phyloP scores from a whole-genome alignment of 345 rosid species.

The Hypericum perforatum region DNA sequence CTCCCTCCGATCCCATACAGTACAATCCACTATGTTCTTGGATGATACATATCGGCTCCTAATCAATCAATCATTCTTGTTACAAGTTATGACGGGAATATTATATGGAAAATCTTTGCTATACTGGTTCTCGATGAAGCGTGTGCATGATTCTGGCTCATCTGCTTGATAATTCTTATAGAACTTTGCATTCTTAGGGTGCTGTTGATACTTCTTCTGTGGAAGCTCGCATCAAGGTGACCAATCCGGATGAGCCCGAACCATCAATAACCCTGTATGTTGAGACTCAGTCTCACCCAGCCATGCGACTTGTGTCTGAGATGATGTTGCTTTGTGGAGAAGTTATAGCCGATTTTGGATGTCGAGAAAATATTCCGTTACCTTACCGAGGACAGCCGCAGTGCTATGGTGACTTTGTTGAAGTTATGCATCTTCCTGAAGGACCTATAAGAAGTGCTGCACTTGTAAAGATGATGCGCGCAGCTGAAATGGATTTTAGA shows the following conservation, averaged over 20 bases:
- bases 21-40: too few relatives aligned
- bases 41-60: too few relatives aligned
- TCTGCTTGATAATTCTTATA: neutral
- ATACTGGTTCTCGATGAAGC: too few relatives aligned
- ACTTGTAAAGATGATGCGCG: slow-evolving; percentile 71
- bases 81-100: too few relatives aligned
- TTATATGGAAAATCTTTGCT: too few relatives aligned
- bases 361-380: slow-evolving; percentile 56
- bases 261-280: slow-evolving; percentile 68
- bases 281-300: slow-evolving; percentile 84
- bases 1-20: too few relatives aligned
- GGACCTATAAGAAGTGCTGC: slow-evolving; percentile 85
- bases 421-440: slow-evolving; percentile 84
- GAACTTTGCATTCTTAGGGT: slow-evolving; percentile 45
- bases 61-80: too few relatives aligned
- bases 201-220: slow-evolving; percentile 76
- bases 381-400: slow-evolving; percentile 99
- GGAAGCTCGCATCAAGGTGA: slow-evolving; percentile 81
- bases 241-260: slow-evolving; percentile 76
- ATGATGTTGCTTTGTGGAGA: slow-evolving; percentile 99
- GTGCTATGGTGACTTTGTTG: slow-evolving; percentile 66
- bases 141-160: too few relatives aligned
- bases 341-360: slow-evolving; percentile 75
- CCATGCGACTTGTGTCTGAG: slow-evolving; percentile 92
- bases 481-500: slow-evolving; percentile 80